Conservation (phyloP, 2,329 filamentous ascomycete genomes). For the Ophiostoma novo-ulmi region DNA sequence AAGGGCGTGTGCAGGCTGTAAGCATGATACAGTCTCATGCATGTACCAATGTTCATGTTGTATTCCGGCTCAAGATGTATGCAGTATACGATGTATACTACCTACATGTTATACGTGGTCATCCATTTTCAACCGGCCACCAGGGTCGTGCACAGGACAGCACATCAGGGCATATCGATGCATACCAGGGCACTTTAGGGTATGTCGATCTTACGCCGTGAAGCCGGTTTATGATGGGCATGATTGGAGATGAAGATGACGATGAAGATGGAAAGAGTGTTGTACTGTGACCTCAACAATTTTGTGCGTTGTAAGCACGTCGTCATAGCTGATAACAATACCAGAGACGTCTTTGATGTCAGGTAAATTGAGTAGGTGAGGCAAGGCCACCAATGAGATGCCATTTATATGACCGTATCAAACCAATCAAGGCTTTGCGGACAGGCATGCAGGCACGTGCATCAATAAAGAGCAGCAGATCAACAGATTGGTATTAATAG, state of each 20-base stretch:
- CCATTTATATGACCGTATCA: too few relatives aligned
- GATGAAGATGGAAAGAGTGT: neutral
- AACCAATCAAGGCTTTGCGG: neutral
- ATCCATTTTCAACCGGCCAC: neutral
- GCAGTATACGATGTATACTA: neutral
- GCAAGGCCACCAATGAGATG: conserved; percentile 2
- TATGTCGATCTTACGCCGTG: neutral
- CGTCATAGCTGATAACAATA: neutral
- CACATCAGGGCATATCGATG: neutral
- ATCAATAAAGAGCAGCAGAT: neutral
- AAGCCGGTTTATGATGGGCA: neutral
- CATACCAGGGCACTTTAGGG: neutral
- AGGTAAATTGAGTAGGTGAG: neutral
- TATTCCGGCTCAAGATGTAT: neutral
- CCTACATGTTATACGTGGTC: neutral
- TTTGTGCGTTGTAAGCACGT: neutral
- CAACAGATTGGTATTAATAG: neutral
- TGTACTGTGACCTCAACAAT: neutral
- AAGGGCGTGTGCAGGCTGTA: neutral
- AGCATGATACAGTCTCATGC: neutral
- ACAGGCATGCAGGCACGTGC: neutral
- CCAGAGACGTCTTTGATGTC: neutral
- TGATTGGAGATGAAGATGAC: neutral
- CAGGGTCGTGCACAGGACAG: conserved; percentile 1
- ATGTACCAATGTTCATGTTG: neutral